Evolutionary conservation across 2,329 filamentous ascomycete species (phyloP), one percentile per base, ranked within the genome.

Genomic region (Trichoderma harzianum): DNA sequence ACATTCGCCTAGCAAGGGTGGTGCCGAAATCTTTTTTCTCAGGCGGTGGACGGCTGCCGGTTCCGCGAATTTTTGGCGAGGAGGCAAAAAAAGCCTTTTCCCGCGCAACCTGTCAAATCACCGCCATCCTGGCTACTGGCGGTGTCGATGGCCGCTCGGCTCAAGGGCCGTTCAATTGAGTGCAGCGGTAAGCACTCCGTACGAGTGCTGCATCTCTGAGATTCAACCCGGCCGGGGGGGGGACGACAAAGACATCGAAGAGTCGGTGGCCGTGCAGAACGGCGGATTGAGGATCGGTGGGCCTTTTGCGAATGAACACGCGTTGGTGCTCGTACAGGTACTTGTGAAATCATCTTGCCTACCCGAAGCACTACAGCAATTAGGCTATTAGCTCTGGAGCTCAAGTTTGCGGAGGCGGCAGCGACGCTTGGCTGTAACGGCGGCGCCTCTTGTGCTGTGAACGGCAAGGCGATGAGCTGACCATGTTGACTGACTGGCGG

Each of bases 21-120:
- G 51, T 74, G 68, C 73, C 73, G 73, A 74, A 70, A 67, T 47
- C 70, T 57, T 47, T 47, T 47, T 47, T 60, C 36, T 63, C 62
- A 69, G 70, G 63, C 63, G 69, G 72, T 72, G 72, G 72, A 21
- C 69, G 69, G 55, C n/a, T 70, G 70, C 73, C 73, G 72, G 70
- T 74, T 74, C 72, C 73, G 66, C 69, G 72, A 72, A 60, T 26
- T 24, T 67, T 67, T 71, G 71, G 71, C 68, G 53, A 62, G 14
- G 70, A 60, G 62, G 47, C 58, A 72, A 71, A 62, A 55, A 58
- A 67, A 68, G 64, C 64, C 47, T 72, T 72, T 69, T 51, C 55
- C 64, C 64, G 70, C 57, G 32, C 64, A 53, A 64, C 57, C 65
- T 61, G 30, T 47, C 62, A 68, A 60, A 55, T 51, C 62, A 57